Evolutionary conservation across 148 eudicot genomes (phyloP).

Genomic region (Agrostemma githago): DNA sequence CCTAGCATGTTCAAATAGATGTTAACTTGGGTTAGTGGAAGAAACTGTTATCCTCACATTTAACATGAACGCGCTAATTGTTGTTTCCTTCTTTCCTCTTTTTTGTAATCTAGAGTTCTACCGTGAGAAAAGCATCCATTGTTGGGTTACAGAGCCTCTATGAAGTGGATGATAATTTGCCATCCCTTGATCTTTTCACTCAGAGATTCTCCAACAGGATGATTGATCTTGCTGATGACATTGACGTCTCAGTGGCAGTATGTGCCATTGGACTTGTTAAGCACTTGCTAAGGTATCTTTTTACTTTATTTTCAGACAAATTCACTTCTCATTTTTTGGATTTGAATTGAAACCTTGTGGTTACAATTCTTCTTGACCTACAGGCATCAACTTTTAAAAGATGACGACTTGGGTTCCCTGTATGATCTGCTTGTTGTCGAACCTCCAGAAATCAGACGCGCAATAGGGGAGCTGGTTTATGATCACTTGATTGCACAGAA

Average conservation of each 20-base stretch:
- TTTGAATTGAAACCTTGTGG: constrained; percentile 17
- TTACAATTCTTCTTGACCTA: constrained; percentile 25
- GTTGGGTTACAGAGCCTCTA: constrained; percentile 83
- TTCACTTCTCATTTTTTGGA: neutral
- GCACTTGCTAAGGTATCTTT: constrained; percentile 69
- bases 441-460: constrained; percentile 94
- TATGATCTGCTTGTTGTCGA: constrained; percentile 94
- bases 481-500: constrained; percentile 95
- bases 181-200: constrained; percentile 91
- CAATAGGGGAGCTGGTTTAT: constrained; percentile 91
- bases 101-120: constrained; percentile 57
- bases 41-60: neutral
- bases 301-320: neutral
- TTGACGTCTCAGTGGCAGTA: constrained; percentile 91
- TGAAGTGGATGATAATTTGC: constrained; percentile 94
- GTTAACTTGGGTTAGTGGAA: neutral
- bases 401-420: constrained; percentile 86
- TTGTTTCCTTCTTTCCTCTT: constrained; percentile 2
- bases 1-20: constrained; percentile 6
- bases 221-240: constrained; percentile 98
- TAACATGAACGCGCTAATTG: constrained; percentile 8
- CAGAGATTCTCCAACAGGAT: constrained; percentile 86
- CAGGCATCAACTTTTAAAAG: constrained; percentile 85
- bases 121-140: constrained; percentile 88
- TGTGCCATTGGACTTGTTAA: constrained; percentile 90